Conservation (phyloP, 2,329 filamentous ascomycete genomes). For the Cercospora sp. region DNA sequence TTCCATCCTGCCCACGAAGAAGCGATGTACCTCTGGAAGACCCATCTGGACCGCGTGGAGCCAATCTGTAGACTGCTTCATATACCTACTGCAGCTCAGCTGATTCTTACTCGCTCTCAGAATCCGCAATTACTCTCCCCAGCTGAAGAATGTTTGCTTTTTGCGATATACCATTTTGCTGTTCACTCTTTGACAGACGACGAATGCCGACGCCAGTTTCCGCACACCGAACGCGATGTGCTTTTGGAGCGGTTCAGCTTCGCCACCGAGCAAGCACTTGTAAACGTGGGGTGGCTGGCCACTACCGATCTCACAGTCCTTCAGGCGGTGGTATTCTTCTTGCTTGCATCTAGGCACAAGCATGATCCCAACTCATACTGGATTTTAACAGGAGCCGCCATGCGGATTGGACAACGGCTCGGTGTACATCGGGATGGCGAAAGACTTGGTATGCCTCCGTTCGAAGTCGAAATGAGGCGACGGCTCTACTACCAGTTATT, state of each 20-base stretch:
- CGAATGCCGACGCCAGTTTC: conserved; percentile 50
- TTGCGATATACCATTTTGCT: conserved; percentile 61
- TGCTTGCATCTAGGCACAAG: conserved; percentile 43
- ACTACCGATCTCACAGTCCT: conserved; percentile 65
- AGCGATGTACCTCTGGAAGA: conserved; percentile 55
- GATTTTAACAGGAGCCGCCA: conserved; percentile 62
- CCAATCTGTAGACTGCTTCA: conserved; percentile 70
- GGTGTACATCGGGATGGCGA: conserved; percentile 61
- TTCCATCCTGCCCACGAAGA: conserved; percentile 56
- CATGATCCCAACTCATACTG: conserved; percentile 57
- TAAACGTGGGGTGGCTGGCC: conserved; percentile 66
- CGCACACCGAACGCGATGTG: conserved; percentile 42
- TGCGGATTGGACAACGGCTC: conserved; percentile 60
- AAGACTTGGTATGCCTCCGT: conserved; percentile 52
- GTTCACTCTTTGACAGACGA: conserved; percentile 51
- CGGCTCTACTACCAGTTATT: conserved; percentile 63
- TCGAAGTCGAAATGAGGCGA: conserved; percentile 60
- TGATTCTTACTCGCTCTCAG: conserved; percentile 48
- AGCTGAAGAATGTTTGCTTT: conserved; percentile 59
- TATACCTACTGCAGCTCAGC: conserved; percentile 56
- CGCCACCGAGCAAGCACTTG: conserved; percentile 63
- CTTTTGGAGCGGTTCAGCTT: conserved; percentile 37
- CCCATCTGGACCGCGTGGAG: conserved; percentile 70
- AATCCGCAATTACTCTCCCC: conserved; percentile 57
- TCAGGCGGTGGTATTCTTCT: conserved; percentile 66